A percentile compares a stretch with the other conserved stretches of the same genome.
phyloP scores from a whole-genome alignment of 2,329 filamentous ascomycete genomes.

The Pyricularia sp. region DNA sequence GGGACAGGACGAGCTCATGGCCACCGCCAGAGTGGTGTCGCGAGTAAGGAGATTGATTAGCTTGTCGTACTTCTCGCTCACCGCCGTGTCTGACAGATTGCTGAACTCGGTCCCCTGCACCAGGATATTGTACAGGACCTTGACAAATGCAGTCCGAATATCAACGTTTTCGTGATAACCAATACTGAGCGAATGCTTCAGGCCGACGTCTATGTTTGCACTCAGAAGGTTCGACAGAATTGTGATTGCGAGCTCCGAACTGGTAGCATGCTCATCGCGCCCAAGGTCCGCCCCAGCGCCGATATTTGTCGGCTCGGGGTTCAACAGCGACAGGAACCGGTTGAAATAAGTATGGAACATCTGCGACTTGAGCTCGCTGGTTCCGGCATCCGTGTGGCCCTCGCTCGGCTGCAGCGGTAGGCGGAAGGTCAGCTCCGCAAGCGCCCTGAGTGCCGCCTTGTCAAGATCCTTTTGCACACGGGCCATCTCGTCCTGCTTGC shows the following conservation, averaged over 20 bases:
- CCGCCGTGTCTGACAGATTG: conserved; percentile 52
- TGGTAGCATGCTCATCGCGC: conserved; percentile 41
- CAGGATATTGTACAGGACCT: conserved; percentile 56
- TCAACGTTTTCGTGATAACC: conserved; percentile 59
- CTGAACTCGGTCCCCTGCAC: conserved; percentile 61
- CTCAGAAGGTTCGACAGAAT: conserved; percentile 57
- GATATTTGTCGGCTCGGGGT: conserved; percentile 37
- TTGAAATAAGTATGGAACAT: conserved; percentile 64
- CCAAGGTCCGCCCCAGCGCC: conserved; percentile 26
- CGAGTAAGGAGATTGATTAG: conserved; percentile 48
- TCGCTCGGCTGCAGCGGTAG: conserved; percentile 54
- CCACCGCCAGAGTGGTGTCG: conserved; percentile 48
- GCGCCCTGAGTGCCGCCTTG: conserved; percentile 48
- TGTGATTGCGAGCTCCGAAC: conserved; percentile 50
- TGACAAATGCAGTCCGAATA: conserved; percentile 57
- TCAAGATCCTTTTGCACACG: conserved; percentile 53
- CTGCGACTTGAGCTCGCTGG: conserved; percentile 55
- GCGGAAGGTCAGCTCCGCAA: conserved; percentile 54
- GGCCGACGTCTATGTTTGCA: conserved; percentile 57
- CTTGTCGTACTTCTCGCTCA: conserved; percentile 56
- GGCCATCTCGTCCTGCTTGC: conserved; percentile 41
- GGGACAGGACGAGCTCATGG: conserved; percentile 53
- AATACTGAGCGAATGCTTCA: conserved; percentile 57
- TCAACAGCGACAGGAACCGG: conserved; percentile 51
- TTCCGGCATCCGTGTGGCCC: conserved; percentile 51